Evolutionary conservation across 345 rosid species (phyloP).

Genomic region (Erysimum cheiranthoides): DNA sequence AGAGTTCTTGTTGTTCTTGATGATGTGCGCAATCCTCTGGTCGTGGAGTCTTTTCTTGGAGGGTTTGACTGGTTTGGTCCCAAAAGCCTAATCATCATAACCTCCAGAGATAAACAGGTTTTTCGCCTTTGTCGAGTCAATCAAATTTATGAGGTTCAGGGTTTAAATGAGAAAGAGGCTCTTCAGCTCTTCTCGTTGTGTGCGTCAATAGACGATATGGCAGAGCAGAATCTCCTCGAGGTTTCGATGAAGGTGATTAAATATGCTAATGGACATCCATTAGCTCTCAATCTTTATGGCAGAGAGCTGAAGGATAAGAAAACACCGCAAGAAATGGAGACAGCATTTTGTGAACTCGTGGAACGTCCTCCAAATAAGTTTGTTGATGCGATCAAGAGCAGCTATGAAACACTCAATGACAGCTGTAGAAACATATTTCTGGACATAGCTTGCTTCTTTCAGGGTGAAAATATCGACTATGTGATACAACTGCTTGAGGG

Average conservation of each 20-base stretch:
- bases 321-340: not conserved
- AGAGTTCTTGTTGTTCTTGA: constrained; percentile 26
- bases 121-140: not conserved
- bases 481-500: constrained; percentile 9
- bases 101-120: constrained; percentile 1
- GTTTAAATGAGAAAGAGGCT: constrained; percentile 18
- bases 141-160: not conserved
- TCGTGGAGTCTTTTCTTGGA: constrained; percentile 8
- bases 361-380: not conserved
- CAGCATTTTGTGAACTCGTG: not conserved
- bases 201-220: not conserved
- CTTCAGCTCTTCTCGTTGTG: not conserved
- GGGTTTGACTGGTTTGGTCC: not conserved
- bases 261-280: constrained; percentile 21
- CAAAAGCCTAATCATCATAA: constrained; percentile 6
- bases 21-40: not conserved
- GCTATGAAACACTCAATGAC: not conserved
- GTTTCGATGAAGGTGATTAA: not conserved
- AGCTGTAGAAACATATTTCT: not conserved
- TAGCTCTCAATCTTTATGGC: constrained; percentile 28
- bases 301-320: not conserved
- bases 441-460: constrained; percentile 5
- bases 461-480: not conserved
- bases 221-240: not conserved
- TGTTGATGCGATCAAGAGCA: not conserved